Percentiles rank a stretch among this genome's conserved stretches.
These are phyloP conservation scores for Coniochaeta prunicola DNA, from an alignment of 2,329 filamentous ascomycete genomes.

Conservation along the genomic window DNA sequence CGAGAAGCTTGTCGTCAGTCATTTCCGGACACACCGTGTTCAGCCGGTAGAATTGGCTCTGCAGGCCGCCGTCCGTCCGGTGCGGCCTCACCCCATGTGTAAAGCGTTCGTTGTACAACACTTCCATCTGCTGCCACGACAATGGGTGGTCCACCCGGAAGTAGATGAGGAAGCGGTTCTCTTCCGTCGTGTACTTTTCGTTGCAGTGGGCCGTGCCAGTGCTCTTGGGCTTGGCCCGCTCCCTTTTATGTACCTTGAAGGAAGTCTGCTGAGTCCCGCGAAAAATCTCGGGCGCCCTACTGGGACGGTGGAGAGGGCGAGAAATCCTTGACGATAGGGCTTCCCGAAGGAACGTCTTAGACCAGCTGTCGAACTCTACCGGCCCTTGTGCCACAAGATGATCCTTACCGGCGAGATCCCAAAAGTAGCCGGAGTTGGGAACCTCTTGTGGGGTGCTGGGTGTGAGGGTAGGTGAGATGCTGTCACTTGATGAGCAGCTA, in stretches of 20 bases:
- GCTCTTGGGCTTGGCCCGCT: neutral
- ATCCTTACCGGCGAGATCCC: neutral
- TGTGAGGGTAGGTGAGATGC: neutral
- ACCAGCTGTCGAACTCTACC: neutral
- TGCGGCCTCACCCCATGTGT: conserved; percentile 21
- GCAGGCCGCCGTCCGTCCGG: conserved; percentile 31
- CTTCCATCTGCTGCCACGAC: conserved; percentile 32
- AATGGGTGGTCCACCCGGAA: conserved; percentile 35
- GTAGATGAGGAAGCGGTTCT: conserved; percentile 36
- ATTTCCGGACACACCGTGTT: conserved; percentile 32
- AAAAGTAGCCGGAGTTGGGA: neutral
- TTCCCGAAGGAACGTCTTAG: neutral
- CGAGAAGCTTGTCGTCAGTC: conserved; percentile 30
- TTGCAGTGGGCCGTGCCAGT: conserved; percentile 17
- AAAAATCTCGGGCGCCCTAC: neutral
- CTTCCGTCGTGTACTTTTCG: conserved; percentile 35
- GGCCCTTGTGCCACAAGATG: neutral
- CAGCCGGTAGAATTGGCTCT: conserved; percentile 36
- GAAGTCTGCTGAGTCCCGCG: neutral
- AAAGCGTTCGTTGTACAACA: conserved; percentile 30
- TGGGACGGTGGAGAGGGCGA: neutral
- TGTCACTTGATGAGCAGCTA: neutral
- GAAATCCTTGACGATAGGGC: neutral
- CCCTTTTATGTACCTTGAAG: neutral
- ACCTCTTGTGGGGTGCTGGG: neutral